Evolutionary conservation across 257 asterid genomes (phyloP), one percentile per base, ranked within the genome.

Genomic region (Euphrasia confusa): DNA sequence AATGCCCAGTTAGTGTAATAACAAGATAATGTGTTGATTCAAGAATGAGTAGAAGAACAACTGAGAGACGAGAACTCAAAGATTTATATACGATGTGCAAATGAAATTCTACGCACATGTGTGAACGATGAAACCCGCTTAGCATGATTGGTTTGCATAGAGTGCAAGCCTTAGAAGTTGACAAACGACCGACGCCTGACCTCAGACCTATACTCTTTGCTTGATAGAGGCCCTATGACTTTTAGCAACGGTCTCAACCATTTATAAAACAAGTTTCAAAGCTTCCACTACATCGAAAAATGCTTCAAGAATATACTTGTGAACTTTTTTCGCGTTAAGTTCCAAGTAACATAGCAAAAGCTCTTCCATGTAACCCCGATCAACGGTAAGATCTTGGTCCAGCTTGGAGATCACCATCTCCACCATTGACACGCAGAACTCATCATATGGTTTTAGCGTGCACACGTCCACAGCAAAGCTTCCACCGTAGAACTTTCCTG

Each of bases 321-420:
- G 63, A 33, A 54, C 45, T n/a, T 40, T 55, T 53, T 56, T 66
- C 63, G n/a, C 56, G 24, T 66, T 66, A 3, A 54, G 64, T 15
- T 66, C 28, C 63, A 66, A 42, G 56, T 66, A 66, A 26, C 57
- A 54, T 21, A 55, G 17, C 28, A 66, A 48, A 66, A 66, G 70
- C 47, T 66, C 57, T 42, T 55, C 63, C 70, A 55, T 66, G 70
- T 55, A 66, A 26, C 42, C 48, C 70, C 63, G 40, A 40, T 55
- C 56, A n/a, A 66, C 4, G 9, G 63, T 39, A 6, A 39, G 40
- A 56, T 66, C 63, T n/a, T 18, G 13, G 27, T 55, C 63, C 4
- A 54, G 63, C 56, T 15, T 66, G 63, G 42, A 55, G 10, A 40
- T 27, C 56, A 55, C 63, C 70, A 65, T 65, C 63, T 65, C 70